phyloP scores from a whole-genome alignment of 2,329 filamentous ascomycete species.

The Talaromyces marneffei region DNA sequence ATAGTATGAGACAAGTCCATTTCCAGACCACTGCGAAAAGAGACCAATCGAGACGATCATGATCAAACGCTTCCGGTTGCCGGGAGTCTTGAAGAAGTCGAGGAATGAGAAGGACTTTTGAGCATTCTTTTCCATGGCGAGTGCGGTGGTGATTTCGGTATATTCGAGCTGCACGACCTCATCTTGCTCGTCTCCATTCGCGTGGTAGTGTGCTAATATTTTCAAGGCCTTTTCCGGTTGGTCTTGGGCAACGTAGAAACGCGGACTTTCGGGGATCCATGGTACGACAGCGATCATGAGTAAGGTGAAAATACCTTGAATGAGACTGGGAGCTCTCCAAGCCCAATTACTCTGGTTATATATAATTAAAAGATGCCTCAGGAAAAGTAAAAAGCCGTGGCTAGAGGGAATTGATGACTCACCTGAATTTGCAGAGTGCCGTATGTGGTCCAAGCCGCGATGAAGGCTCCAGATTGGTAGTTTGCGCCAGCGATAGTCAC shows the following conservation, averaged over 20 bases:
- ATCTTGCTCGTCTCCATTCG: conserved; percentile 41
- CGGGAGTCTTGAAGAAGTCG: conserved; percentile 45
- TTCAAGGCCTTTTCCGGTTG: conserved; percentile 52
- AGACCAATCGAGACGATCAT: conserved; percentile 10
- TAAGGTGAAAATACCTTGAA: conserved; percentile 20
- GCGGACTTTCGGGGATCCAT: conserved; percentile 46
- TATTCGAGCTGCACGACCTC: conserved; percentile 32
- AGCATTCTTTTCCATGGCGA: conserved; percentile 42
- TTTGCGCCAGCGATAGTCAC: conserved; percentile 18
- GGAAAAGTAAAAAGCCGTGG: no score
- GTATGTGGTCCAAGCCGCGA: conserved; percentile 17
- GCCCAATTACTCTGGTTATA: conserved; percentile 17
- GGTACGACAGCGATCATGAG: conserved; percentile 12
- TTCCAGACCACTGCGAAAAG: conserved; percentile 60
- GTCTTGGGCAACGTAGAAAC: conserved; percentile 57
- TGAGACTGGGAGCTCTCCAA: conserved; percentile 20
- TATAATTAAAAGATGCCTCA: neutral
- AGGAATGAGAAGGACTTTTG: conserved; percentile 53
- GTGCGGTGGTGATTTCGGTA: conserved; percentile 35
- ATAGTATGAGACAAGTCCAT: conserved; percentile 63
- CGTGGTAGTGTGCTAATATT: conserved; percentile 56
- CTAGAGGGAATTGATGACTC: conserved; percentile 2
- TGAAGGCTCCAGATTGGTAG: conserved; percentile 21
- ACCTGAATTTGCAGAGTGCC: conserved; percentile 19
- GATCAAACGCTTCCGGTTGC: conserved; percentile 40